Conservation (phyloP, 208 protist genomes). For the Leishmania martiniquensis region DNA sequence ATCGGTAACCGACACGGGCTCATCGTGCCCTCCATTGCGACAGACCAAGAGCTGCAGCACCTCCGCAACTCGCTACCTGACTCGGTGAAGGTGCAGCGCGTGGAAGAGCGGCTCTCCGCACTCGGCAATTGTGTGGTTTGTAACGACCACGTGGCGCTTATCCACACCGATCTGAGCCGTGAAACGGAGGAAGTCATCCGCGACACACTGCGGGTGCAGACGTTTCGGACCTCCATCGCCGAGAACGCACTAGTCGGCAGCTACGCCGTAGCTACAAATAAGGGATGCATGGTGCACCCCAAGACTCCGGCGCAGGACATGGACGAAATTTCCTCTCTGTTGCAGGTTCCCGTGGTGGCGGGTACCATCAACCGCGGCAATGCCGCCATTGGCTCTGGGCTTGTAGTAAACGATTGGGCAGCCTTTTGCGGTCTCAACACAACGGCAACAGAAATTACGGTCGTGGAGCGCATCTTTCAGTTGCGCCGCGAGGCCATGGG, state of each 20-base stretch:
- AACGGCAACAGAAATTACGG: slow-evolving; percentile 98
- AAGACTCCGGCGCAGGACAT: slow-evolving; percentile 97
- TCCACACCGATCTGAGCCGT: slow-evolving; percentile 99
- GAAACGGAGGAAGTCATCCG: slow-evolving; percentile 99
- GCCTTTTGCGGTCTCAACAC: slow-evolving; percentile 99
- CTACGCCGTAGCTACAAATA: slow-evolving; percentile 98
- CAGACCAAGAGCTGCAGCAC: slow-evolving; percentile 99
- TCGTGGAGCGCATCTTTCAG: slow-evolving; percentile 99
- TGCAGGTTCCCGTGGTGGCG: slow-evolving; percentile 98
- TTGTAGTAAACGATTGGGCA: slow-evolving; percentile 99
- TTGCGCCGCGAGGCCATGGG: slow-evolving; percentile 79
- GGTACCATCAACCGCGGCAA: slow-evolving; percentile 99
- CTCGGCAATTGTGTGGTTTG: slow-evolving; percentile 99
- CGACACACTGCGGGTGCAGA: slow-evolving; percentile 98
- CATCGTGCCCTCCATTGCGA: slow-evolving; percentile 98
- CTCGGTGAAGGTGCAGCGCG: slow-evolving; percentile 95
- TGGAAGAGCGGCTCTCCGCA: slow-evolving; percentile 99
- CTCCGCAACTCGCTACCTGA: slow-evolving; percentile 99
- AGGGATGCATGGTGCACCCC: slow-evolving; percentile 98
- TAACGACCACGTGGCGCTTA: slow-evolving; percentile 99
- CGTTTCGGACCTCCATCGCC: slow-evolving; percentile 98
- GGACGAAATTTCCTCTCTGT: slow-evolving; percentile 98
- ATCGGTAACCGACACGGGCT: slow-evolving; percentile 99
- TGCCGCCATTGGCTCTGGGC: slow-evolving; percentile 92
- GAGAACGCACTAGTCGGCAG: slow-evolving; percentile 98